Evolutionary conservation across 495 filamentous ascomycete genomes (phyloP).

Genomic region (Penicillium macrosclerotiorum): DNA sequence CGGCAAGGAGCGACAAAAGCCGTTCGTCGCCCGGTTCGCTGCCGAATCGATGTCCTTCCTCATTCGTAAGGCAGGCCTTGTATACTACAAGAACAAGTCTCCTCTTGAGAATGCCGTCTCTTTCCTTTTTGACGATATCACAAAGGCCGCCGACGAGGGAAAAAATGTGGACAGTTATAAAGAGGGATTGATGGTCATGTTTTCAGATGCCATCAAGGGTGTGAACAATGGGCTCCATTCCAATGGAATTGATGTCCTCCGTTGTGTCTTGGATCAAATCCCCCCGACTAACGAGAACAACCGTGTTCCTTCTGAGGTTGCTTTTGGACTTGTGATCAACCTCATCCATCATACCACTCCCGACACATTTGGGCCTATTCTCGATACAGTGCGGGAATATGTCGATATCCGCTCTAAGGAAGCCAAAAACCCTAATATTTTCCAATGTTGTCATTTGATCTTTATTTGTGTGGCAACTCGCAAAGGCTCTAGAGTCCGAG

Average conservation of each 20-base stretch:
- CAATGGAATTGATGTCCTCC: slow-evolving; percentile 67
- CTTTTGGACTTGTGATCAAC: slow-evolving; percentile 71
- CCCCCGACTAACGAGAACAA: slow-evolving; percentile 50
- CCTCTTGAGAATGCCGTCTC: slow-evolving; percentile 66
- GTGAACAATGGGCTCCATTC: slow-evolving; percentile 79
- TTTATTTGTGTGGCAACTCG: slow-evolving; percentile 69
- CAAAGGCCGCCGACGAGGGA: slow-evolving; percentile 47
- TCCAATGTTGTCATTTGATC: slow-evolving; percentile 59
- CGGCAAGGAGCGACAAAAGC: slow-evolving; percentile 75
- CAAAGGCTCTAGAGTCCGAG: slow-evolving; percentile 68
- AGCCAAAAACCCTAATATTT: slow-evolving; percentile 39
- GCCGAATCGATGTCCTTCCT: slow-evolving; percentile 95
- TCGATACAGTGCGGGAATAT: slow-evolving; percentile 56
- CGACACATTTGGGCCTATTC: slow-evolving; percentile 59
- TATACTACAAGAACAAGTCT: slow-evolving; percentile 64
- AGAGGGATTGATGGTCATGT: slow-evolving; percentile 86
- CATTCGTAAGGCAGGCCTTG: slow-evolving; percentile 77
- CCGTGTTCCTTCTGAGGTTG: slow-evolving; percentile 54
- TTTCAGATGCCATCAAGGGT: slow-evolving; percentile 83
- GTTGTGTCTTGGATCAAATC: slow-evolving; percentile 53
- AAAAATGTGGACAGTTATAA: slow-evolving; percentile 59
- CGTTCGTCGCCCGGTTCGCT: slow-evolving; percentile 83
- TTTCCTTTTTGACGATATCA: slow-evolving; percentile 67
- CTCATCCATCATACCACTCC: slow-evolving; percentile 76
- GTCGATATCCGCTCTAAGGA: slow-evolving; percentile 34